A percentile compares a stretch with the other conserved stretches of the same genome.
phyloP scores from a whole-genome alignment of 2,329 filamentous ascomycete genomes.

The Claviceps maximensis region DNA sequence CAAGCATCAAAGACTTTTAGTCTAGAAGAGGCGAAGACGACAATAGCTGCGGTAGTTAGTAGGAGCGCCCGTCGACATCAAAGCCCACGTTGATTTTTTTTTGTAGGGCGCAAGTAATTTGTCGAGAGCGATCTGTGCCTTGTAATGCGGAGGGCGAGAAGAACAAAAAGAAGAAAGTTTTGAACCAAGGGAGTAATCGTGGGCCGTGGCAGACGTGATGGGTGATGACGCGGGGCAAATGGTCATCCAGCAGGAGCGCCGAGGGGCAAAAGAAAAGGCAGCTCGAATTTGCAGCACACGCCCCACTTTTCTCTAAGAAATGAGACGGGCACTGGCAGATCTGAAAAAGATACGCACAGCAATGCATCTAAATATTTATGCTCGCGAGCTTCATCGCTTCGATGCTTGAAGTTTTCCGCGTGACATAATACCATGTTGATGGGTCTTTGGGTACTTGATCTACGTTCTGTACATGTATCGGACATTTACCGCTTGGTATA shows the following conservation, averaged over 20 bases:
- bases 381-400: not conserved
- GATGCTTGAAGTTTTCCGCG: not conserved
- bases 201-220: not conserved
- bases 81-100: not conserved
- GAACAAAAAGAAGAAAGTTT: not conserved
- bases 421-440: no score
- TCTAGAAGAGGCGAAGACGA: not conserved
- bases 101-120: not conserved
- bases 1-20: not conserved
- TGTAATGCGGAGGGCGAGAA: not conserved
- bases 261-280: not conserved
- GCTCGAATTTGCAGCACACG: not conserved
- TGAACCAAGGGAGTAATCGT: not conserved
- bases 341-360: not conserved
- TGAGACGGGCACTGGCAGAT: not conserved
- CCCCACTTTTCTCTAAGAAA: not conserved
- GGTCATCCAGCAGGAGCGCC: not conserved
- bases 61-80: not conserved
- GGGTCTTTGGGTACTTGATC: not conserved
- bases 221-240: not conserved
- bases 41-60: not conserved
- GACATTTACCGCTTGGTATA: not conserved
- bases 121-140: not conserved
- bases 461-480: no score
- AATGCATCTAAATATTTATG: not conserved